Conservation (phyloP, 2,329 filamentous ascomycete genomes). For the Neophaeococcomyces mojaviensis region DNA sequence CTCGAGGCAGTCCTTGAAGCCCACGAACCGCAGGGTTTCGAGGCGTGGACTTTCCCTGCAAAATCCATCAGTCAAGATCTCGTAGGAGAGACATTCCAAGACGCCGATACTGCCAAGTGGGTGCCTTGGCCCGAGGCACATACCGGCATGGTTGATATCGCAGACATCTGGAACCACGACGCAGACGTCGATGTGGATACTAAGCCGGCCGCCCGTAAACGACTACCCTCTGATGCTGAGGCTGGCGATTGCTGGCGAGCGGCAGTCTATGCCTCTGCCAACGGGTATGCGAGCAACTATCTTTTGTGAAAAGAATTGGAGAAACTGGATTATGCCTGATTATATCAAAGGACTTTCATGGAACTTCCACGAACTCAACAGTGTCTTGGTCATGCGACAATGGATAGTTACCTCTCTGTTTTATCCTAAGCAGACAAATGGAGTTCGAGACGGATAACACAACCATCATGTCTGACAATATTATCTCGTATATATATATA, state of each 20-base stretch:
- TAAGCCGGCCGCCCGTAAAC: background rate
- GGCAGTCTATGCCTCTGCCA: background rate
- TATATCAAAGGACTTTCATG: no score
- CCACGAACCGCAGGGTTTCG: slow-evolving; percentile 5
- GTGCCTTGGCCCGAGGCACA: slow-evolving; percentile 7
- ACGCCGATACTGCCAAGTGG: slow-evolving; percentile 2
- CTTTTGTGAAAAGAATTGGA: background rate
- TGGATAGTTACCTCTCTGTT: no score
- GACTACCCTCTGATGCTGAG: background rate
- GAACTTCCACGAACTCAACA: background rate
- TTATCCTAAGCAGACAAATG: no score
- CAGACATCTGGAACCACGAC: background rate
- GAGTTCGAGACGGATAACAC: no score
- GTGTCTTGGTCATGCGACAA: background rate
- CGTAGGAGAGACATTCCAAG: background rate
- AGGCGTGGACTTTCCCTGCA: background rate
- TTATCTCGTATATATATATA: no score
- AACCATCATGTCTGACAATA: no score
- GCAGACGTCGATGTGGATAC: no score
- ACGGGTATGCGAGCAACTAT: background rate
- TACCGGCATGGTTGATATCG: background rate
- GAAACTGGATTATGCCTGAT: background rate
- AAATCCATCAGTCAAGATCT: background rate
- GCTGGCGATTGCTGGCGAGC: slow-evolving; percentile 7
- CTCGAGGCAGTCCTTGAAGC: slow-evolving; percentile 8